These are phyloP conservation scores for Linanthus parryae DNA, from an alignment of 148 eudicot genomes.

Conservation along the genomic window DNA sequence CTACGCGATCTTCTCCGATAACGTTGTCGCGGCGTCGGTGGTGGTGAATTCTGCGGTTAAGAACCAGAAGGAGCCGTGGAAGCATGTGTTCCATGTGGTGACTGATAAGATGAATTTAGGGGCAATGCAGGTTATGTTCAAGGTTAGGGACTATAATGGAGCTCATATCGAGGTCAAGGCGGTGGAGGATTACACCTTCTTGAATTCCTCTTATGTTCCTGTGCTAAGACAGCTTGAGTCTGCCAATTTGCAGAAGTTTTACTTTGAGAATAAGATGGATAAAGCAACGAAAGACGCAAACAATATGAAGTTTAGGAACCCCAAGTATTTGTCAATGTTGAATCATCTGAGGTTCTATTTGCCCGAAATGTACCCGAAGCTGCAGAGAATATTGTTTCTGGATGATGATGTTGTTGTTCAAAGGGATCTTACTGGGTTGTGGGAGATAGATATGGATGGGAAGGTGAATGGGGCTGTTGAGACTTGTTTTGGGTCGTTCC, in stretches of 20 bases:
- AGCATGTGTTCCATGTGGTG: conserved; percentile 94
- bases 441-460: conserved; percentile 97
- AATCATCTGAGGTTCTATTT: conserved; percentile 87
- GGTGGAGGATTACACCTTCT: conserved; percentile 76
- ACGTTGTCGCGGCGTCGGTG: conserved; percentile 87
- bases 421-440: conserved; percentile 82
- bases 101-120: conserved; percentile 96
- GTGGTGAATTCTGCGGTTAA: conserved; percentile 90
- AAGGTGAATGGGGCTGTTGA: conserved; percentile 96
- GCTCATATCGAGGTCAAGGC: conserved; percentile 94
- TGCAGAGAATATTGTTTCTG: conserved; percentile 80
- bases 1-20: conserved; percentile 88
- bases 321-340: conserved; percentile 85
- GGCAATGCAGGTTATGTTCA: conserved; percentile 97
- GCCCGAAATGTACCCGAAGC: conserved; percentile 85
- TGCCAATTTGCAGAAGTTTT: conserved; percentile 74
- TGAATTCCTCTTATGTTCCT: conserved; percentile 88
- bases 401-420: conserved; percentile 95
- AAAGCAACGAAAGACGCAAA: conserved; percentile 90
- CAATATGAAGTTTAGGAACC: conserved; percentile 95
- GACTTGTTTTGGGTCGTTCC: conserved; percentile 96
- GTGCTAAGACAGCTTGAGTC: conserved; percentile 91
- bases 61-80: conserved; percentile 78
- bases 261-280: conserved; percentile 82
- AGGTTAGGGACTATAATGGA: conserved; percentile 77